Conservation (phyloP, 768 basidiomycete species). For the Tephrocybe sp. region DNA sequence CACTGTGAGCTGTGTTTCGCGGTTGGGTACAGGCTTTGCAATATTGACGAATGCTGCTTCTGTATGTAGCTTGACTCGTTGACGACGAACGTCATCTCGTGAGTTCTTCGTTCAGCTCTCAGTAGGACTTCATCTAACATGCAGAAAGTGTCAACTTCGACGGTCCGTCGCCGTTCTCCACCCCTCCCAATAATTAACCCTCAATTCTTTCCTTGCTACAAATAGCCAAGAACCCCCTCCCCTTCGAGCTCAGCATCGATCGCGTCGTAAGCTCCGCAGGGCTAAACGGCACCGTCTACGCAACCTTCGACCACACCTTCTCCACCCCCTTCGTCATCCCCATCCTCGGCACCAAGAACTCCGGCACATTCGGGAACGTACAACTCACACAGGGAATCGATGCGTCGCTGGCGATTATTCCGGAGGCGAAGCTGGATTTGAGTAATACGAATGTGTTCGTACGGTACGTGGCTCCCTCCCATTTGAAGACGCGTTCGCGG, state of each 20-base stretch:
- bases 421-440: slow-evolving; percentile 54
- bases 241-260: slow-evolving; percentile 46
- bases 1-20: slow-evolving; percentile 27
- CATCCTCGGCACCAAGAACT: slow-evolving; percentile 51
- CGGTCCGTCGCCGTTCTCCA: slow-evolving; percentile 21
- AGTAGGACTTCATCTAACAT: not conserved
- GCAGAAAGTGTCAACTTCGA: slow-evolving; percentile 34
- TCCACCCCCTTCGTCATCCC: slow-evolving; percentile 49
- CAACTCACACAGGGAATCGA: slow-evolving; percentile 50
- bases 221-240: slow-evolving; percentile 42
- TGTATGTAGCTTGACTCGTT: slow-evolving; percentile 37
- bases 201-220: not conserved
- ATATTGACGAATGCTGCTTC: not conserved
- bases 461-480: slow-evolving; percentile 28
- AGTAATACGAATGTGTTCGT: slow-evolving; percentile 34
- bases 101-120: slow-evolving; percentile 9
- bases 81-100: slow-evolving; percentile 35
- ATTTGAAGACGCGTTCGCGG: not conserved
- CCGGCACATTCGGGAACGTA: slow-evolving; percentile 57
- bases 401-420: slow-evolving; percentile 53
- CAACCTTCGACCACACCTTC: slow-evolving; percentile 61
- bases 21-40: not conserved
- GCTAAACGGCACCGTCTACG: slow-evolving; percentile 54
- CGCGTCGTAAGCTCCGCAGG: slow-evolving; percentile 42
- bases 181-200: not conserved